A percentile compares a stretch with the other conserved stretches of the same genome.
phyloP scores from a whole-genome alignment of 2,329 filamentous ascomycete genomes.

The Ascochyta lentis region DNA sequence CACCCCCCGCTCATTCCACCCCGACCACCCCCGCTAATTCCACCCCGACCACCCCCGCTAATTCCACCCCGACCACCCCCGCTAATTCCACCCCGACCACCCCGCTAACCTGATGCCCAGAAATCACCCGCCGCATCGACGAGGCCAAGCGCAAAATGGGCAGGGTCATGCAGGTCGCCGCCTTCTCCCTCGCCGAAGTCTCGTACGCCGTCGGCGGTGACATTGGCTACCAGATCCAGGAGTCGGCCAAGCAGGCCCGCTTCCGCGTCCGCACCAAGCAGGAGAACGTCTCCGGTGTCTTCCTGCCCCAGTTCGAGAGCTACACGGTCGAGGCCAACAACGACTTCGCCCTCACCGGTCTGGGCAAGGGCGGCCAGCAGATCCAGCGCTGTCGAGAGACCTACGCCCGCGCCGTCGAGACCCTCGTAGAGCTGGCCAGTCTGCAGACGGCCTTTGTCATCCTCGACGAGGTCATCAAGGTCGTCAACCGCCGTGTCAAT shows the following conservation, averaged over 20 bases:
- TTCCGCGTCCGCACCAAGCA: slow-evolving; percentile 95
- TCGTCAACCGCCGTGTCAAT: slow-evolving; percentile 97
- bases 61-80: too few species aligned
- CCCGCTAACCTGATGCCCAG: slow-evolving; percentile 47
- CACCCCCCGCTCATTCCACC: too few species aligned
- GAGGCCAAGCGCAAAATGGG: slow-evolving; percentile 99
- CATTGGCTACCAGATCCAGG: slow-evolving; percentile 96
- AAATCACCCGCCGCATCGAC: slow-evolving; percentile 96
- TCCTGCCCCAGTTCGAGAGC: slow-evolving; percentile 92
- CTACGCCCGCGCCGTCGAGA: slow-evolving; percentile 94
- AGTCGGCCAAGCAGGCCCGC: slow-evolving; percentile 89
- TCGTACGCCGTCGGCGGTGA: slow-evolving; percentile 94
- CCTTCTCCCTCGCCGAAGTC: slow-evolving; percentile 96
- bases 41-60: too few species aligned
- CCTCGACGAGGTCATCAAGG: slow-evolving; percentile 97
- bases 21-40: too few species aligned
- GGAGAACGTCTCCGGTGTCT: slow-evolving; percentile 97
- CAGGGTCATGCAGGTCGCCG: slow-evolving; percentile 97
- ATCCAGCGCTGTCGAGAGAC: slow-evolving; percentile 95
- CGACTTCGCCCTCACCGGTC: slow-evolving; percentile 92
- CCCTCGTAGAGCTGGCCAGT: slow-evolving; percentile 91
- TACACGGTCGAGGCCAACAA: slow-evolving; percentile 88
- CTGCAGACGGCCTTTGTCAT: slow-evolving; percentile 98
- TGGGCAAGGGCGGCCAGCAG: slow-evolving; percentile 97
- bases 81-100: too few species aligned